phyloP scores from a whole-genome alignment of 2,329 filamentous ascomycete genomes.

The Pezicula neosporulosa region DNA sequence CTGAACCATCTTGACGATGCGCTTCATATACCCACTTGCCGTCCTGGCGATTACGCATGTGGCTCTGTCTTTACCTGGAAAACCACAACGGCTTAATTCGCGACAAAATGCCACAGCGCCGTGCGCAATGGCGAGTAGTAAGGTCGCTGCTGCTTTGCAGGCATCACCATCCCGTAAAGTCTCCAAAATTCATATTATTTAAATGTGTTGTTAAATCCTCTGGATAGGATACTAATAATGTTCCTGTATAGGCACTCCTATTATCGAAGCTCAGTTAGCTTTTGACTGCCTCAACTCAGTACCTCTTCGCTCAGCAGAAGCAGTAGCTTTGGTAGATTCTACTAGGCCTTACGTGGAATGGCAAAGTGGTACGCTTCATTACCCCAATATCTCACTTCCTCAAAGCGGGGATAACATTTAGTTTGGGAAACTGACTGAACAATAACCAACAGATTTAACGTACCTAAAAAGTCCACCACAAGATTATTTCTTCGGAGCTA shows the following conservation, averaged over 20 bases:
- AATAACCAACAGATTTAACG: background rate
- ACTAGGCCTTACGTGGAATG: conserved; percentile 38
- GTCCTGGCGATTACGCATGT: background rate
- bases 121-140: background rate
- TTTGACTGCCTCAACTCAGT: conserved; percentile 39
- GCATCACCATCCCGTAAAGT: background rate
- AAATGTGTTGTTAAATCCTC: no score
- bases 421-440: background rate
- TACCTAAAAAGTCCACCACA: conserved; percentile 8
- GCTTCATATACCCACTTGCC: background rate
- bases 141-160: background rate
- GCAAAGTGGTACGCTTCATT: conserved; percentile 26
- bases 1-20: background rate
- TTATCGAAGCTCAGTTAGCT: conserved; percentile 34
- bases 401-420: background rate
- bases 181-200: background rate
- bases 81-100: background rate
- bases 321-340: conserved; percentile 35
- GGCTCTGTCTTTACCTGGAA: background rate
- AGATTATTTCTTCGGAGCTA: conserved; percentile 4
- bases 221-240: background rate
- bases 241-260: conserved; percentile 23
- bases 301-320: conserved; percentile 35
- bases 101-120: background rate
- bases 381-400: background rate